A percentile compares a stretch with the other conserved stretches of the same genome.
These are phyloP conservation scores for Clavaria fumosa DNA, from an alignment of 768 basidiomycete genomes.

Conservation along the genomic window DNA sequence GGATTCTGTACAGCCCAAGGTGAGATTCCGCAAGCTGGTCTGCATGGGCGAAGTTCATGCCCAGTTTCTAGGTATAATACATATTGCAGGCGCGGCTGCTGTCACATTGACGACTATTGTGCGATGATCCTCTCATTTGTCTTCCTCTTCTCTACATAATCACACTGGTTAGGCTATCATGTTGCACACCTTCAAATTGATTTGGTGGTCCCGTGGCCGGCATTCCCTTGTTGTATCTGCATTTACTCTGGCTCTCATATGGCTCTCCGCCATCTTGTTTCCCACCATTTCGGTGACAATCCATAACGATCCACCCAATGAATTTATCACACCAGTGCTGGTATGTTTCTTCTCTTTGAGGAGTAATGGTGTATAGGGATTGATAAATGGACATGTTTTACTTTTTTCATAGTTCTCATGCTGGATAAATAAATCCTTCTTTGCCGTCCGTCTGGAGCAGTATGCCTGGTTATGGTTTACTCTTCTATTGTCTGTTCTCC, in stretches of 20 bases:
- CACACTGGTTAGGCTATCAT: slow-evolving; percentile 23
- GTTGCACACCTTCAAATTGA: slow-evolving; percentile 25
- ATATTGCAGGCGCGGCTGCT: slow-evolving; percentile 28
- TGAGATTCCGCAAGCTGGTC: too few relatives aligned
- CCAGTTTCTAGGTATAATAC: slow-evolving; percentile 18
- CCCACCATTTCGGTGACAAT: neutral
- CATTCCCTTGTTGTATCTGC: too few relatives aligned
- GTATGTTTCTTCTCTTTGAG: too few relatives aligned
- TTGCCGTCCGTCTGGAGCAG: neutral
- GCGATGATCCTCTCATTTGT: slow-evolving; percentile 5
- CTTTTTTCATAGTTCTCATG: slow-evolving; percentile 3
- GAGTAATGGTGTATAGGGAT: too few relatives aligned
- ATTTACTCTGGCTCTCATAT: too few relatives aligned
- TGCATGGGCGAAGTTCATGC: neutral
- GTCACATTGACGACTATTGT: slow-evolving; percentile 29
- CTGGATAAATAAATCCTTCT: slow-evolving; percentile 1
- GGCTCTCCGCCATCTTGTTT: neutral
- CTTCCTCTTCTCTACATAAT: too few relatives aligned
- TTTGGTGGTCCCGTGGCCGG: too few relatives aligned
- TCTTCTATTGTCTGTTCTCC: neutral
- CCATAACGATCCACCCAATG: neutral
- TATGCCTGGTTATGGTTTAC: slow-evolving; percentile 5
- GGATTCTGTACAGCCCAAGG: slow-evolving; percentile 3
- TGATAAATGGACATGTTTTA: too few relatives aligned
- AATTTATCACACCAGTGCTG: neutral